A percentile compares a stretch with the other conserved stretches of the same genome.
Conservation (phyloP, 257 asterid genomes). For the Ajuga chamaepitys region DNA sequence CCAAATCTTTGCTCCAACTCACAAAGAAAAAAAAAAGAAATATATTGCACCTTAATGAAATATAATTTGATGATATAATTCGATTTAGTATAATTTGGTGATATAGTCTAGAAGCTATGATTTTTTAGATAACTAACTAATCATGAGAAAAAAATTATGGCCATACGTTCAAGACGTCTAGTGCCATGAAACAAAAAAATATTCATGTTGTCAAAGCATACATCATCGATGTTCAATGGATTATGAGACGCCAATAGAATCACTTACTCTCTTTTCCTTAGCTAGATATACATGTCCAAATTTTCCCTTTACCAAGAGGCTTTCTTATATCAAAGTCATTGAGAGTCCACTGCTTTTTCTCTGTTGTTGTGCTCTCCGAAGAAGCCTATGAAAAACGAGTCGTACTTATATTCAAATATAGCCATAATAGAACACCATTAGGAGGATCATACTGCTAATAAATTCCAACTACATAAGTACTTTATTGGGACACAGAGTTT, state of each 20-base stretch:
- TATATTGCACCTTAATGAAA: too few species aligned
- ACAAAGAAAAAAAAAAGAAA: too few species aligned
- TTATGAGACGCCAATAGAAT: neutral
- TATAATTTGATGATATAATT: too few species aligned
- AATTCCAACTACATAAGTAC: neutral
- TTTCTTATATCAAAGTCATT: conserved; percentile 78
- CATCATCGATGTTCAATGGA: neutral
- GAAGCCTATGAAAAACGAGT: conserved; percentile 31
- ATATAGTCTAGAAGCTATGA: too few species aligned
- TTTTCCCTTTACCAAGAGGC: conserved; percentile 91
- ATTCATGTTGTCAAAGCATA: neutral
- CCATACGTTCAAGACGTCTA: neutral
- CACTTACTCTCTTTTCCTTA: conserved; percentile 71
- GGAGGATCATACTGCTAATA: too few species aligned
- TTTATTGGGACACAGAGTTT: neutral
- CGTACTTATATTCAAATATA: neutral
- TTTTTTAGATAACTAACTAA: neutral
- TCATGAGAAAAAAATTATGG: neutral
- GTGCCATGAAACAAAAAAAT: neutral
- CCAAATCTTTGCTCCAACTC: too few species aligned
- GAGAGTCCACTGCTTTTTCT: conserved; percentile 71
- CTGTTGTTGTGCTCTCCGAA: conserved; percentile 41
- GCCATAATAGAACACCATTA: neutral
- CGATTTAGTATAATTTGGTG: too few species aligned
- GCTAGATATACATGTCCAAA: conserved; percentile 89